Percentiles rank a stretch among this genome's conserved stretches.
phyloP scores from a whole-genome alignment of 106 monocot species.

The Allium sativum region DNA sequence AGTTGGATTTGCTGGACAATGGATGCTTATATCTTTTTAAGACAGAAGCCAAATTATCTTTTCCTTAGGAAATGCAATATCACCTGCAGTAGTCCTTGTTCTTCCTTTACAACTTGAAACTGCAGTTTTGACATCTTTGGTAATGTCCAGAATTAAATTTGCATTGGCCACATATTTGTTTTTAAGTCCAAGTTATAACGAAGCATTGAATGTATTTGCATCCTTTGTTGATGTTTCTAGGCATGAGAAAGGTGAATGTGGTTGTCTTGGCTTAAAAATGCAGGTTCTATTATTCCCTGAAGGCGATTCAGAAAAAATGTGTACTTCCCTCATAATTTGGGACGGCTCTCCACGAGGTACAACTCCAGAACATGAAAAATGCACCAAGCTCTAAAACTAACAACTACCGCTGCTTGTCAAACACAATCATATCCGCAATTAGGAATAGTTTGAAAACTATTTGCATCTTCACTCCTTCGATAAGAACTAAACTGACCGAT shows the following conservation, averaged over 20 bases:
- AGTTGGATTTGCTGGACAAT: constrained; percentile 37
- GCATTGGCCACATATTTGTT: constrained; percentile 31
- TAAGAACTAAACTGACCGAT: constrained; percentile 14
- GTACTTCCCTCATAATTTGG: constrained; percentile 94
- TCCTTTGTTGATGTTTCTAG: constrained; percentile 22
- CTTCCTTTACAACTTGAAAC: constrained; percentile 77
- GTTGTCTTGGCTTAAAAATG: constrained; percentile 51
- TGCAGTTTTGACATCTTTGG: constrained; percentile 70
- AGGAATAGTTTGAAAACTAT: constrained; percentile 8
- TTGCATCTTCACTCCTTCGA: constrained; percentile 20
- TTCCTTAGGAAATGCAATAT: constrained; percentile 94
- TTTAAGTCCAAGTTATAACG: constrained; percentile 7
- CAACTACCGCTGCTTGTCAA: constrained; percentile 57
- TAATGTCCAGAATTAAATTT: constrained; percentile 45
- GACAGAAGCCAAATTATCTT: constrained; percentile 87
- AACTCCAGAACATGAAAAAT: constrained; percentile 69
- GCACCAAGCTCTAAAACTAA: constrained; percentile 91
- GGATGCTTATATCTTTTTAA: constrained; percentile 83
- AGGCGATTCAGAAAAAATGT: constrained; percentile 93
- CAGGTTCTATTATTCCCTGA: constrained; percentile 87
- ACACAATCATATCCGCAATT: constrained; percentile 79
- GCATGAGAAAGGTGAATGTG: constrained; percentile 38
- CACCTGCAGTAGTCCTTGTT: constrained; percentile 86
- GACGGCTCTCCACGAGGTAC: constrained; percentile 79
- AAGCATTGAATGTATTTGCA: constrained; percentile 4